phyloP scores from a whole-genome alignment of 805 yeast genomes.

The Geotrichum ghanense region DNA sequence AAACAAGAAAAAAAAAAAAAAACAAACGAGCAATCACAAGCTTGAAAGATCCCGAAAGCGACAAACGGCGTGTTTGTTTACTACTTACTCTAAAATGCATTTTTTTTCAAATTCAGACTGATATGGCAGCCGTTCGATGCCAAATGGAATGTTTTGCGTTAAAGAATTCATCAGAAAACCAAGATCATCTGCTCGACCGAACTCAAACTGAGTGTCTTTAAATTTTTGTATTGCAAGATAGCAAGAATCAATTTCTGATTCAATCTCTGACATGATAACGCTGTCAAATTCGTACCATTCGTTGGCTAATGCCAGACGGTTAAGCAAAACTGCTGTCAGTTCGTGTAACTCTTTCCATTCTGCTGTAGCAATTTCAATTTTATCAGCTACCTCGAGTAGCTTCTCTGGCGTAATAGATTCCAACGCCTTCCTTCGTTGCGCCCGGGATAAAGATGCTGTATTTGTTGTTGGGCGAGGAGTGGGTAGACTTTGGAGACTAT shows the following conservation, averaged over 20 bases:
- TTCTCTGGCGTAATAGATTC: background rate
- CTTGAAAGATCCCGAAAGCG: too few relatives aligned
- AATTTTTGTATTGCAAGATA: constrained; percentile 13
- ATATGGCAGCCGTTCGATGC: constrained; percentile 9
- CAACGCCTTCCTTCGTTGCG: background rate
- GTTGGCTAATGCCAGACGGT: constrained; percentile 16
- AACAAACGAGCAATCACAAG: too few relatives aligned
- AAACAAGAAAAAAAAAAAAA: too few relatives aligned
- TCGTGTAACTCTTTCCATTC: constrained; percentile 15
- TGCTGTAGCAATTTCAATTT: constrained; percentile 12
- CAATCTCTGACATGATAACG: constrained; percentile 16
- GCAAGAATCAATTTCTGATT: constrained; percentile 15
- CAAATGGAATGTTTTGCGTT: background rate
- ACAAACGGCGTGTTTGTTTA: too few relatives aligned
- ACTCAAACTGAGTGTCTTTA: constrained; percentile 7
- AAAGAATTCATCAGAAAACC: background rate
- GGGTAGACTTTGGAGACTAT: background rate
- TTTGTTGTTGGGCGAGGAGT: background rate
- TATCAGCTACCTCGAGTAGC: constrained; percentile 11
- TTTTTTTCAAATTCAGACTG: constrained; percentile 2
- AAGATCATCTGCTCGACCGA: background rate
- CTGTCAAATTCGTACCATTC: constrained; percentile 21
- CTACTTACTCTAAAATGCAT: constrained; percentile 9
- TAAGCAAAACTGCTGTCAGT: constrained; percentile 8
- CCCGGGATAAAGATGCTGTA: background rate